A percentile compares a stretch with the other conserved stretches of the same genome.
Conservation (phyloP, 164 flowering plant species). For the Vitis amurensis region DNA sequence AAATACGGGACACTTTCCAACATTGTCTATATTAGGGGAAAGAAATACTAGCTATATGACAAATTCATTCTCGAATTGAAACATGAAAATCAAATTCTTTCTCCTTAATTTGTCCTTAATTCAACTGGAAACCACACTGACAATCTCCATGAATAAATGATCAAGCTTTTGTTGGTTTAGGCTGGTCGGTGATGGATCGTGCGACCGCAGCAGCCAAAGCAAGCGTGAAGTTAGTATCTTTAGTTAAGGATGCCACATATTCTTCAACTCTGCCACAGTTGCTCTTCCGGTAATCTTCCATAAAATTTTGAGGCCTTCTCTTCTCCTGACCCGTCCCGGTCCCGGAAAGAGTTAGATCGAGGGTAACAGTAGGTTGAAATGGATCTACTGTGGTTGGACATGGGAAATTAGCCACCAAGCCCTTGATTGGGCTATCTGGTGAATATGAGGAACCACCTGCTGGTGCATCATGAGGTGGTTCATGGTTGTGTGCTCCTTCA, state of each 20-base stretch:
- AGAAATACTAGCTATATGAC: no score
- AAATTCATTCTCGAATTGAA: no score
- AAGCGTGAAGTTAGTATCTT: constrained; percentile 43
- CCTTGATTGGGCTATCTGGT: neutral
- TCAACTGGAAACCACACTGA: no score
- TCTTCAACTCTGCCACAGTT: constrained; percentile 19
- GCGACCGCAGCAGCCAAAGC: constrained; percentile 49
- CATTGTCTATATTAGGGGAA: no score
- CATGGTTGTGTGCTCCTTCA: constrained; percentile 65
- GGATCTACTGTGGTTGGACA: constrained; percentile 6
- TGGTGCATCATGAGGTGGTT: neutral
- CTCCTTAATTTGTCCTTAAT: no score
- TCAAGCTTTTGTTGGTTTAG: neutral
- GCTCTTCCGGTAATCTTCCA: neutral
- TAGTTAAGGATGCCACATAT: constrained; percentile 34
- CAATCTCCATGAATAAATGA: constrained; percentile 3
- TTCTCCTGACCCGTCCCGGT: neutral
- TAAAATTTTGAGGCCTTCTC: neutral
- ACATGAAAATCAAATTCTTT: no score
- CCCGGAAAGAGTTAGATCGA: constrained; percentile 24
- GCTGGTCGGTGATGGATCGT: constrained; percentile 12
- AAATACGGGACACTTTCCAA: no score
- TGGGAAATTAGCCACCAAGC: neutral
- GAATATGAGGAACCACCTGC: constrained; percentile 2
- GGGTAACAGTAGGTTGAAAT: constrained; percentile 12